Evolutionary conservation across 225 moss, liverwort and hornwort genomes (phyloP).

Genomic region (Bryoerythrophyllum caledonicum): DNA sequence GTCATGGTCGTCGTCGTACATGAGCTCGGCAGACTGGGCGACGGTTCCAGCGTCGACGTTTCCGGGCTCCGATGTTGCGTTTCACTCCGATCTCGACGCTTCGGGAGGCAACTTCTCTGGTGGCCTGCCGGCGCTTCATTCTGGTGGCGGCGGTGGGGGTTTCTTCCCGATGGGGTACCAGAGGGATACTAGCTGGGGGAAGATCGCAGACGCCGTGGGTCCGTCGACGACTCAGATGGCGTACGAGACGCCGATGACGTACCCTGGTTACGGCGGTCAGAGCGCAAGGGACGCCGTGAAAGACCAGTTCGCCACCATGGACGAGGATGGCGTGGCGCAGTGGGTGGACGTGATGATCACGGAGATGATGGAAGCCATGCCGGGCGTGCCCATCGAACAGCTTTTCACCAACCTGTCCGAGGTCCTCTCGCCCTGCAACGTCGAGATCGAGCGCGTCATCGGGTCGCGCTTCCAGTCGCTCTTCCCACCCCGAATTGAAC

Average conservation of each 20-base stretch:
- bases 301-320: conserved; percentile 49
- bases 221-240: conserved; percentile 5
- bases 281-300: conserved; percentile 20
- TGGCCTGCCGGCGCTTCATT: conserved; percentile 32
- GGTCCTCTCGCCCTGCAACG: conserved; percentile 53
- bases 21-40: conserved; percentile 39
- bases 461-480: conserved; percentile 59
- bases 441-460: conserved; percentile 54
- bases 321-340: conserved; percentile 54
- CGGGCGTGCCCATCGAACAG: conserved; percentile 63
- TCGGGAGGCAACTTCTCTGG: conserved; percentile 22
- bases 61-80: conserved; percentile 28
- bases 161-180: conserved; percentile 34
- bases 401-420: conserved; percentile 64
- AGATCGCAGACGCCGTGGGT: conserved; percentile 31
- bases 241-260: conserved; percentile 34
- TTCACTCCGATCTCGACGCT: conserved; percentile 24
- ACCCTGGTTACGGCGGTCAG: conserved; percentile 30
- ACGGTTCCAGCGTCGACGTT: conserved; percentile 23
- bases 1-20: conserved; percentile 42
- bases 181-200: conserved; percentile 43
- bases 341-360: conserved; percentile 80
- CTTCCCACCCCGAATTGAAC: conserved; percentile 24
- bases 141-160: conserved; percentile 6
- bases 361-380: conserved; percentile 80